Base-by-base conservation (phyloP, 208 protist species). In the Leishmania gerbilli region DNA sequence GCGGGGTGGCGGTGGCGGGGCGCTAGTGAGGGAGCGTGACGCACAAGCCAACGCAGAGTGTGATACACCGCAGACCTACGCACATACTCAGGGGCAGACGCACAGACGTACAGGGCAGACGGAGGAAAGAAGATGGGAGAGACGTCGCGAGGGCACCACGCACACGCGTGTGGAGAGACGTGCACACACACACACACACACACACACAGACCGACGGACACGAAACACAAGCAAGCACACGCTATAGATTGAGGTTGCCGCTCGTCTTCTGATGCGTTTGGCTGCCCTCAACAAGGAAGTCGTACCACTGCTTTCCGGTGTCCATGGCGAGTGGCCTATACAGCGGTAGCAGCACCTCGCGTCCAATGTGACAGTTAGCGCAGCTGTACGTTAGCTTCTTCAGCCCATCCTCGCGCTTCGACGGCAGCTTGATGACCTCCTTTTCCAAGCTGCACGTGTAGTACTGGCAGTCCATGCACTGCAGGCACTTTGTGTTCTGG, bases 401-500 rank as follows among this genome's bases (percentile, higher is more conserved):
- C 34, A 97, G 58, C 8, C 94, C 94, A 69, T 97, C 94, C 82
- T 95, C 92, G 7, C 86, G 84, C 88, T 93, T 94, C 72, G 87
- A 92, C 51, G 94, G 94, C 64, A 97, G 89, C 87, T 92, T 90
- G 74, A 93, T 77, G 65, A 97, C 83, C 72, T 95, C 88, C 84
- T 93, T 96, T 53, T 87, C 87, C 45, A 96, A 79, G 55, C 85
- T 80, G 71, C 91, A 93, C 13, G 94, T 97, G 90, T 97, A 95
- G 84, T 95, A 95, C 60, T 97, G 80, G 76, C 94, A 97, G 80
- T 97, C 92, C 83, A 95, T 90, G 77, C 94, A 97, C 86, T 95
- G 84, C 71, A 97, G 82, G 85, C 94, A 97, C 72, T 84, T 82
- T 17, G 82, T 92, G 86, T 87, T 96, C 76, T 97, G 92, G 76